phyloP scores from a whole-genome alignment of 345 rosid species.

The Hypericum androsaemum region DNA sequence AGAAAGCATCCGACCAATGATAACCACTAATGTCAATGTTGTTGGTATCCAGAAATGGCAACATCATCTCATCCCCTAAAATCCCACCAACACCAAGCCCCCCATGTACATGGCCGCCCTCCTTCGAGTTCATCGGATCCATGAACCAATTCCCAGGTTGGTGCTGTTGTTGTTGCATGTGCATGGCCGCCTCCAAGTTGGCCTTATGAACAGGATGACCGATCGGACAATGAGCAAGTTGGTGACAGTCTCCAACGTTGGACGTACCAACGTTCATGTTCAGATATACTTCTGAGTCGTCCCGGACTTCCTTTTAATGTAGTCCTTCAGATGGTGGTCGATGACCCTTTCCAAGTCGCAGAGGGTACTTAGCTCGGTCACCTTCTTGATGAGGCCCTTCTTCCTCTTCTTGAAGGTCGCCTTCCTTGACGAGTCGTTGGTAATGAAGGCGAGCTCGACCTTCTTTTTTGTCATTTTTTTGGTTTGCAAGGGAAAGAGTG shows the following conservation, averaged over 20 bases:
- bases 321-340: neutral
- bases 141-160: constrained; percentile 7
- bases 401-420: constrained; percentile 15
- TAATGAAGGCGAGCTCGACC: constrained; percentile 12
- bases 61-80: constrained; percentile 9
- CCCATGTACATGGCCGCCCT: neutral
- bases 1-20: neutral
- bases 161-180: constrained; percentile 6
- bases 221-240: neutral
- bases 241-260: neutral
- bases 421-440: constrained; percentile 12
- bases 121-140: constrained; percentile 9
- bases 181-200: constrained; percentile 2
- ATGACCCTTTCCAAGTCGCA: neutral
- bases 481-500: neutral
- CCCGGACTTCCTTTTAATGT: neutral
- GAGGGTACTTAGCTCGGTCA: constrained; percentile 14
- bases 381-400: constrained; percentile 16
- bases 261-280: neutral
- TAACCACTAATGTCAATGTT: no score
- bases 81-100: constrained; percentile 5
- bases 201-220: no score
- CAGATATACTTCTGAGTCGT: neutral
- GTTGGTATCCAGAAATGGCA: constrained; percentile 6
- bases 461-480: constrained; percentile 12